phyloP scores from a whole-genome alignment of 805 yeast genomes.

The Lipomyces anomalus region DNA sequence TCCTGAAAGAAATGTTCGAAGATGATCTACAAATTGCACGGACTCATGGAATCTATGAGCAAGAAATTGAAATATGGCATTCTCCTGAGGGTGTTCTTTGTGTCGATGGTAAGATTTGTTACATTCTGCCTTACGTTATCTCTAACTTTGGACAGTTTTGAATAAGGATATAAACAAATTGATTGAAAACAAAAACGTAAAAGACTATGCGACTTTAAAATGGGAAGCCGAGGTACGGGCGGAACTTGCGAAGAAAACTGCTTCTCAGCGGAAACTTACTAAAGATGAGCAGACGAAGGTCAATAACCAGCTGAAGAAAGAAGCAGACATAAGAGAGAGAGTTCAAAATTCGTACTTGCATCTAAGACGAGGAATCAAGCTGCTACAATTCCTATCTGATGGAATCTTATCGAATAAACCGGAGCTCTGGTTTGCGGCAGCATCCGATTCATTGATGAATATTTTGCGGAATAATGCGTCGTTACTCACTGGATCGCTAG shows the following conservation, averaged over 20 bases:
- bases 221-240: constrained; percentile 86
- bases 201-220: constrained; percentile 75
- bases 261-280: constrained; percentile 48
- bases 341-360: constrained; percentile 39
- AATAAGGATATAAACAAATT: constrained; percentile 39
- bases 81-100: constrained; percentile 67
- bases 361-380: constrained; percentile 45
- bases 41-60: constrained; percentile 41
- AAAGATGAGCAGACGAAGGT: constrained; percentile 69
- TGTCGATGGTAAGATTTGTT: no score
- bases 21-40: constrained; percentile 39
- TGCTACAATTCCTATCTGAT: constrained; percentile 49
- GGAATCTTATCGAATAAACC: constrained; percentile 59
- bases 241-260: constrained; percentile 47
- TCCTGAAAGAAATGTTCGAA: constrained; percentile 41
- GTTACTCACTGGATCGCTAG: constrained; percentile 40
- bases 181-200: constrained; percentile 61
- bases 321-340: constrained; percentile 47
- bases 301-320: constrained; percentile 58
- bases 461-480: constrained; percentile 39
- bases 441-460: constrained; percentile 46
- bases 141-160: no score
- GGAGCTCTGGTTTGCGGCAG: constrained; percentile 64
- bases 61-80: constrained; percentile 58
- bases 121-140: no score